These are phyloP conservation scores for Sicyos edulis DNA, from an alignment of 306 rosid genomes.

Conservation along the genomic window DNA sequence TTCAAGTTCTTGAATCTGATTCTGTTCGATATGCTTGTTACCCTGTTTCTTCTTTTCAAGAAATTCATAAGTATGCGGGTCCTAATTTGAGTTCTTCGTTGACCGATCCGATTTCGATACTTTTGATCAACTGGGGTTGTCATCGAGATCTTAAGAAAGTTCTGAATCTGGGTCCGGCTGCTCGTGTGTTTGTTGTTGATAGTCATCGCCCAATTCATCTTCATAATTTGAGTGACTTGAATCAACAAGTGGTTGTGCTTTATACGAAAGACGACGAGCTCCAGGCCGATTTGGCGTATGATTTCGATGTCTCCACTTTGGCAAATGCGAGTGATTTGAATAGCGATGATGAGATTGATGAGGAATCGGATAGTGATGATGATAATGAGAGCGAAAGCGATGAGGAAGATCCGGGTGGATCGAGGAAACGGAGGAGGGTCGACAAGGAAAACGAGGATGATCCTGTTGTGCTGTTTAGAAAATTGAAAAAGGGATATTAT, in stretches of 20 bases:
- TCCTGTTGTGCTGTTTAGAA: conserved; percentile 48
- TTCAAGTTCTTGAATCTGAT: conserved; percentile 77
- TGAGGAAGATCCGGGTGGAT: conserved; percentile 30
- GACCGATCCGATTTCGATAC: conserved; percentile 37
- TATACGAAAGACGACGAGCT: conserved; percentile 70
- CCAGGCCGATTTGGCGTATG: conserved; percentile 72
- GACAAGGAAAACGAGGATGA: conserved; percentile 40
- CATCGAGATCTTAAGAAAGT: conserved; percentile 52
- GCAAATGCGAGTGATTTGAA: conserved; percentile 60
- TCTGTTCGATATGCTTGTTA: conserved; percentile 67
- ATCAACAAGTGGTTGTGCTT: conserved; percentile 65
- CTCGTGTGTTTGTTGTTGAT: conserved; percentile 68
- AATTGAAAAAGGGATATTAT: conserved; percentile 62
- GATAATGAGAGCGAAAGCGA: conserved; percentile 48
- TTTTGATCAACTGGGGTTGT: conserved; percentile 86
- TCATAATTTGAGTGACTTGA: conserved; percentile 61
- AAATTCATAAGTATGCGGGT: conserved; percentile 52
- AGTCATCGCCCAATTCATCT: conserved; percentile 88
- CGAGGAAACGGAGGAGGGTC: conserved; percentile 47
- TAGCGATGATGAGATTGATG: conserved; percentile 43
- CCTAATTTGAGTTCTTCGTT: conserved; percentile 35
- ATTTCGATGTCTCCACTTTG: conserved; percentile 59
- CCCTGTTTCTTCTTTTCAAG: conserved; percentile 77
- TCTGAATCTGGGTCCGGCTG: conserved; percentile 40
- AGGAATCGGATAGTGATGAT: conserved; percentile 37